phyloP scores from a whole-genome alignment of 2,329 filamentous ascomycete genomes.

The Alternaria incomplexa region DNA sequence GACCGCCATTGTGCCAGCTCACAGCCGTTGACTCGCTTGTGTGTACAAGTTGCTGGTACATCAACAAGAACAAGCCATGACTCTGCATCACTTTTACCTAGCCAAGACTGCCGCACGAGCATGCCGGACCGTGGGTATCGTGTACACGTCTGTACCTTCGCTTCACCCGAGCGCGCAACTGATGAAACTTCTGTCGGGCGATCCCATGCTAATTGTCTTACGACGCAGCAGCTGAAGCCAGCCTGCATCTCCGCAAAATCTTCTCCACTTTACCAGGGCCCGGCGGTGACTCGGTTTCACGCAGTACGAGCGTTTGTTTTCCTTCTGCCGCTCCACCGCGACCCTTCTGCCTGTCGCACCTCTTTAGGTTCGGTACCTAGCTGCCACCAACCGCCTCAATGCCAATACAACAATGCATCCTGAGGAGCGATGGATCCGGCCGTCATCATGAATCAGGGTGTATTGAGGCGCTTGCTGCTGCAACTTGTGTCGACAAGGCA shows the following conservation, averaged over 20 bases:
- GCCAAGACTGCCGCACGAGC: slow-evolving; percentile 5
- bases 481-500: slow-evolving; percentile 23
- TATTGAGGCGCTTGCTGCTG: slow-evolving; percentile 24
- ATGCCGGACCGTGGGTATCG: slow-evolving; percentile 6
- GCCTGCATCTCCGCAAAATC: slow-evolving; percentile 12
- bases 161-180: slow-evolving; percentile 13
- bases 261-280: slow-evolving; percentile 9
- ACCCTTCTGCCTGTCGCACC: slow-evolving; percentile 21
- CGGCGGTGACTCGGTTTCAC: slow-evolving; percentile 26
- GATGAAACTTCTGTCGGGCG: slow-evolving; percentile 19
- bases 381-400: slow-evolving; percentile 12
- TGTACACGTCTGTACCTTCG: slow-evolving; percentile 17
- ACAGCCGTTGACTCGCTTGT: slow-evolving; percentile 14
- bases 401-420: slow-evolving; percentile 2
- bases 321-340: slow-evolving; percentile 20
- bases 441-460: slow-evolving; percentile 16
- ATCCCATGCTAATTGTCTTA: slow-evolving; percentile 23
- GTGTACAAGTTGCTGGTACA: slow-evolving; percentile 16
- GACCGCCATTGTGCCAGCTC: slow-evolving; percentile 4
- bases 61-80: slow-evolving; percentile 1
- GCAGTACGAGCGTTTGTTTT: slow-evolving; percentile 19
- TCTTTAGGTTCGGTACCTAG: slow-evolving; percentile 15
- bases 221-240: slow-evolving; percentile 19
- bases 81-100: neutral
- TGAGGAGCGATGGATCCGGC: slow-evolving; percentile 11